Base-by-base conservation (phyloP, 345 rosid species). In the Salix dunnii region DNA sequence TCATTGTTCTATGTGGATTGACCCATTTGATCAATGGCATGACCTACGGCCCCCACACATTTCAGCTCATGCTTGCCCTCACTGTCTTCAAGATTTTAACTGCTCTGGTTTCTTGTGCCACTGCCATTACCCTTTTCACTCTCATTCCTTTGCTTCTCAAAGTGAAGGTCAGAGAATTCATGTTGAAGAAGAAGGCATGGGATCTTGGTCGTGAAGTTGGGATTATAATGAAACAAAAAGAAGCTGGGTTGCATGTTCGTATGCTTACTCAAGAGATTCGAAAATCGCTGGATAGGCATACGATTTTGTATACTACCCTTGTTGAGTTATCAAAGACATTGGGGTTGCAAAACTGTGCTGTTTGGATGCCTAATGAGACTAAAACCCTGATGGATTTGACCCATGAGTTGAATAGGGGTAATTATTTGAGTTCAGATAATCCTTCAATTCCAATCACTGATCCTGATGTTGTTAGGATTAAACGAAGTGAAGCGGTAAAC, bases 211-310 rank as follows among this genome's bases (percentile, higher is more conserved):
- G 90, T n/a, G 96, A 96, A 81, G 99, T 96, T 20, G 98, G 97
- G 23, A 84, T 93, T 69, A 92, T 93, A 68, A 86, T 89, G 96
- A 91, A 89, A 62, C 93, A 96, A 87, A 91, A 73, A 74, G 99
- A 96, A 84, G 91, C 97, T 3, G 89, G 93, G 28, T 75, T 85
- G 80, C 98, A 86, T 60, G 99, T 96, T 46, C 88, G 97, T 49
- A 96, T 96, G 98, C 99, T 96, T 74, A 96, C 97, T 53, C 97
- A 85, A 69, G 99, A 91, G 91, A 96, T 96, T 78, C 88, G 99
- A 40, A 96, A 92, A 77, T 91, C 97, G 0, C 88, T 96, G 79
- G 96, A 96, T 82, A 85, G 93, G 36, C 99, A 93, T 71, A 93
- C 88, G 2, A 89, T 96, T 79, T 84, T 96, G 71, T 46, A 93